Evolutionary conservation across 2,329 filamentous ascomycete genomes (phyloP), one percentile per base, ranked within the genome.

Genomic region (Amylocarpus encephaloides): DNA sequence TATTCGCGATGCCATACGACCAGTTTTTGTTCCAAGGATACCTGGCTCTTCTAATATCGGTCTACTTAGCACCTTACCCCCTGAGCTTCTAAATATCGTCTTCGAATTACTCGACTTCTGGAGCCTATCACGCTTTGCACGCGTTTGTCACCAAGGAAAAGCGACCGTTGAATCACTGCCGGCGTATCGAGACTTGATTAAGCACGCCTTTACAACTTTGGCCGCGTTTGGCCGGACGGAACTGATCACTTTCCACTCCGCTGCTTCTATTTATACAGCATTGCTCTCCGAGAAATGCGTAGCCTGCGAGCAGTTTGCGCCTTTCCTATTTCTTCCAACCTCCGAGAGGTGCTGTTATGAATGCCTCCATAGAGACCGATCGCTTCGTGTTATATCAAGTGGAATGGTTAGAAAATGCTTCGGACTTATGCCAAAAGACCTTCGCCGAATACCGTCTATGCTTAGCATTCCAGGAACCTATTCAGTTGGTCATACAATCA

Each of bases 281-380:
- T 43, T 43, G 22, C 41, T 43, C 22, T 43, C 41, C 41, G 26
- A 43, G 18, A 43, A 43, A 43, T 43, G 41, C 22, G 41, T 43
- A 32, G 41, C 41, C 41, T 43, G 41, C 41, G 41, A 43, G 12
- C 22, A 43, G 18, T 43, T 43, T 43, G 41, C 22, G 30, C 41
- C 41, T 43, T 43, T 43, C 41, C 26, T 43, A 30, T 43, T 43
- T 30, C 41, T 43, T 30, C 41, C 9, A 32, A 43, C 41, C 26
- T 43, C 41, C 12, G 41, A 43, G 41, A 43, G 41, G 41, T 43
- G 41, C 41, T 43, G 41, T 43, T 30, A 43, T 43, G 41, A 43
- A 29, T 32, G 41, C 41, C 41, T 43, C 41, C 22, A 30, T 43
- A 43, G 41, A 43, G 41, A 43, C 41, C 22, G 41, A 19, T 43